Evolutionary conservation across 2,329 filamentous ascomycete genomes (phyloP), one percentile per base, ranked within the genome.

Genomic region (Aspergillus fijiensis): DNA sequence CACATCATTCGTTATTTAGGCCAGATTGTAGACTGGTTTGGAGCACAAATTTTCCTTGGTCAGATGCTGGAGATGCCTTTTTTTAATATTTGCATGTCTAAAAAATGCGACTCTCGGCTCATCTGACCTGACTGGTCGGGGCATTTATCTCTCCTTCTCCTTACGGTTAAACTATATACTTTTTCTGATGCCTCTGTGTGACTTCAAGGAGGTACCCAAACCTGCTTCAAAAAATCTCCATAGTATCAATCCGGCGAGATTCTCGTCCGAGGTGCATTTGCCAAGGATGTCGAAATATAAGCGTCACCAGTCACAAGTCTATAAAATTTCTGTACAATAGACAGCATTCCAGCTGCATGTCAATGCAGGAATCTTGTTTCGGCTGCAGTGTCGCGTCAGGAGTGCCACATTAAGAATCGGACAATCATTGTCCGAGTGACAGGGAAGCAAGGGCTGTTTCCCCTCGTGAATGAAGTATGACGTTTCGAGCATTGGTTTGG

Each of bases 71-170:
- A 19, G 16, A n/a, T 5, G 19, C 16, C n/a, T 45, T 19, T 1
- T n/a, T 1, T 1, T 1, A 1, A 1, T 2, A 45, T 3, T 2
- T 19, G 1, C 5, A 1, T n/a, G 0, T 9, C 14, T 45, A 5
- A 19, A 42, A 5, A 16, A 3, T 16, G 14, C 39, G 6, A 45
- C 16, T 2, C 9, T 16, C 2, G 14, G 5, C 14, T 16, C 35
- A 16, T 10, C 14, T 19, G 16, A 45, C 14, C 16, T 45, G 3
- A 14, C 9, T n/a, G 14, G 39, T 19, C 39, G 6, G 39, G 16
- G n/a, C 4, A 2, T 29, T 19, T 5, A 45, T 16, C 12, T 5
- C 11, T 10, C 5, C 33, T 35, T 35, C 33, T 35, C 14, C 11
- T 3, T 10, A 16, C 12, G 12, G 33, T 16, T 10, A 12, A 16